A percentile compares a stretch with the other conserved stretches of the same genome.
Evolutionary conservation across 2,329 filamentous ascomycete genomes (phyloP).

Genomic region (Colletotrichum sp.): DNA sequence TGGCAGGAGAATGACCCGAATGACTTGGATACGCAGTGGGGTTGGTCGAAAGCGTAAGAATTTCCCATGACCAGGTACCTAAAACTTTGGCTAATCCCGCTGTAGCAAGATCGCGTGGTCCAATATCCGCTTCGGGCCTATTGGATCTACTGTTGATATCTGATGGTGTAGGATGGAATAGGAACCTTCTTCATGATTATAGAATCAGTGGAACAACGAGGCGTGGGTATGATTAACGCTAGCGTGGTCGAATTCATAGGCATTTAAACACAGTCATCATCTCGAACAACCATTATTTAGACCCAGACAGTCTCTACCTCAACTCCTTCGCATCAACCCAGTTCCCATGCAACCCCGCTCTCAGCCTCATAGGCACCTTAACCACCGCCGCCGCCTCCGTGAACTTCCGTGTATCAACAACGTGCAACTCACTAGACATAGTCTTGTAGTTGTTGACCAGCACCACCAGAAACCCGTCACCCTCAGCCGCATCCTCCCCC

Average conservation of each 20-base stretch:
- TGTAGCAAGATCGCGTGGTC: slow-evolving; percentile 46
- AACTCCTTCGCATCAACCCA: slow-evolving; percentile 12
- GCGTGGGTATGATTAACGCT: not conserved
- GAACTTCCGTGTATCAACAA: not conserved
- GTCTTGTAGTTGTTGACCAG: slow-evolving; percentile 25
- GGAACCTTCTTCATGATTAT: not conserved
- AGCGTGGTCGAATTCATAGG: not conserved
- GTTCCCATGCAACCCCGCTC: slow-evolving; percentile 1
- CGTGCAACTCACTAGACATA: slow-evolving; percentile 14
- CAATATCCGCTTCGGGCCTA: slow-evolving; percentile 52
- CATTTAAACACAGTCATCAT: not conserved
- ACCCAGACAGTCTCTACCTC: not conserved
- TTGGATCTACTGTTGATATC: slow-evolving; percentile 40
- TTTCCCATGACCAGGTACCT: too few species aligned
- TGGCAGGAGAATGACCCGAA: not conserved
- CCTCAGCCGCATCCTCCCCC: slow-evolving; percentile 33
- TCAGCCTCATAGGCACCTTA: slow-evolving; percentile 4
- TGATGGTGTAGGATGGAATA: not conserved
- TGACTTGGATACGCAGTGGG: not conserved
- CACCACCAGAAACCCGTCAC: slow-evolving; percentile 42
- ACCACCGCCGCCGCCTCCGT: not conserved
- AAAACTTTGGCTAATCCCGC: not conserved
- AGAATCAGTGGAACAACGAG: fast-evolving
- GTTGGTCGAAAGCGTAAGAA: not conserved
- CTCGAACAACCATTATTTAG: not conserved